These are phyloP conservation scores for Purshia tridentata DNA, from an alignment of 306 rosid genomes.

Conservation along the genomic window DNA sequence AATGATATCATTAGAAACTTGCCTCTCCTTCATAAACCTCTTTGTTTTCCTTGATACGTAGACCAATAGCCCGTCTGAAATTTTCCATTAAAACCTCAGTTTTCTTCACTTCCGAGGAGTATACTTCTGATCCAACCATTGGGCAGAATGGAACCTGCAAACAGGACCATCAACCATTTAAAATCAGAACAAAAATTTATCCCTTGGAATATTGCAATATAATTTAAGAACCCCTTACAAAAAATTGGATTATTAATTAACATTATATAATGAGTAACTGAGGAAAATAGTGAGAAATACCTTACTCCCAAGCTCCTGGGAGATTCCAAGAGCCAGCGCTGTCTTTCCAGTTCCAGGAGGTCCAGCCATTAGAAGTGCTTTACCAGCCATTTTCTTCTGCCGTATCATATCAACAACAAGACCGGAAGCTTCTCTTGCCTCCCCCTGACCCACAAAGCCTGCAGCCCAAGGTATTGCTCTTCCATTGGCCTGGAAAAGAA, in stretches of 20 bases:
- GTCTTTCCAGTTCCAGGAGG: constrained; percentile 99
- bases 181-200: neutral
- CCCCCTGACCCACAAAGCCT: constrained; percentile 94
- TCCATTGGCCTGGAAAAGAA: constrained; percentile 58
- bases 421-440: constrained; percentile 93
- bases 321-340: constrained; percentile 86
- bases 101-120: constrained; percentile 95
- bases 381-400: constrained; percentile 97
- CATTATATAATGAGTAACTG: neutral
- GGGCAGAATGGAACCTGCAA: constrained; percentile 93
- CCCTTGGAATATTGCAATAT: neutral
- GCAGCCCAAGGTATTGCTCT: constrained; percentile 74
- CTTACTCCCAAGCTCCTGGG: constrained; percentile 99
- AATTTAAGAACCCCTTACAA: neutral
- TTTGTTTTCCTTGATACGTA: constrained; percentile 93
- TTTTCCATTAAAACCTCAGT: constrained; percentile 95
- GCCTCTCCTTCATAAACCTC: constrained; percentile 99
- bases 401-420: constrained; percentile 93
- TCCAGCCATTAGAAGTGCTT: constrained; percentile 92
- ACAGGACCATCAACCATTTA: neutral
- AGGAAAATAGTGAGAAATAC: constrained; percentile 36
- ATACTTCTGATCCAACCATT: constrained; percentile 97
- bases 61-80: constrained; percentile 85
- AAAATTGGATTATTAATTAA: neutral
- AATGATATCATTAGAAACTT: constrained; percentile 23